Percentiles rank a stretch among this genome's conserved stretches.
Conservation (phyloP, 345 rosid species). For the Mangifera indica region DNA sequence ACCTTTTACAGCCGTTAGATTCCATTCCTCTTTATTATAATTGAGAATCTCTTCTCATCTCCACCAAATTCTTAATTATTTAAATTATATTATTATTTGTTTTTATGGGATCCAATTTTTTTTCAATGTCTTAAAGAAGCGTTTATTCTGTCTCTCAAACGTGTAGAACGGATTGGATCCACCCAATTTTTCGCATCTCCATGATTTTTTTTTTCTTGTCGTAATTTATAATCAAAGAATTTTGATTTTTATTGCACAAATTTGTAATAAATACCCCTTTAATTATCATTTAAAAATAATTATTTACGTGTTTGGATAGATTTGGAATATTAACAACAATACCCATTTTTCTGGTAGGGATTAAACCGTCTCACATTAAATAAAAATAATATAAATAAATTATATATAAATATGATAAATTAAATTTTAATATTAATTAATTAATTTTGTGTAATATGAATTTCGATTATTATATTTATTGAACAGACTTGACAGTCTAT, state of each 20-base stretch:
- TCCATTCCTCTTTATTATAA: conserved; percentile 34
- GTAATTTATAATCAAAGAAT: conserved; percentile 26
- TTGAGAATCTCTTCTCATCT: conserved; percentile 31
- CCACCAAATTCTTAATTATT: not conserved
- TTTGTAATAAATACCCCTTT: not conserved
- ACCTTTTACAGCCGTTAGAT: conserved; percentile 48
- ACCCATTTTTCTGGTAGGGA: no score
- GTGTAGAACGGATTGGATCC: conserved; percentile 35
- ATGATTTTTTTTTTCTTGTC: conserved; percentile 27
- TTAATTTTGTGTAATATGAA: no score
- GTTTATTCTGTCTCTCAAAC: conserved; percentile 7
- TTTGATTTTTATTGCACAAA: not conserved
- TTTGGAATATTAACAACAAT: no score
- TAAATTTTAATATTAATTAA: no score
- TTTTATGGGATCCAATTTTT: no score
- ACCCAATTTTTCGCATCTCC: conserved; percentile 50
- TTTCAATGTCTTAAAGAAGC: no score
- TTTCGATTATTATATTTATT: no score
- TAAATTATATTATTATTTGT: not conserved
- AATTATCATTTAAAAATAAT: no score
- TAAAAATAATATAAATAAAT: no score
- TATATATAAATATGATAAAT: no score
- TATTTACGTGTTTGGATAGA: not conserved
- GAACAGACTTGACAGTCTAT: no score
- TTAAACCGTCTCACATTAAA: no score